A percentile compares a stretch with the other conserved stretches of the same genome.
Evolutionary conservation across 2,329 filamentous ascomycete genomes (phyloP).

Genomic region (Apiospora phragmitis): DNA sequence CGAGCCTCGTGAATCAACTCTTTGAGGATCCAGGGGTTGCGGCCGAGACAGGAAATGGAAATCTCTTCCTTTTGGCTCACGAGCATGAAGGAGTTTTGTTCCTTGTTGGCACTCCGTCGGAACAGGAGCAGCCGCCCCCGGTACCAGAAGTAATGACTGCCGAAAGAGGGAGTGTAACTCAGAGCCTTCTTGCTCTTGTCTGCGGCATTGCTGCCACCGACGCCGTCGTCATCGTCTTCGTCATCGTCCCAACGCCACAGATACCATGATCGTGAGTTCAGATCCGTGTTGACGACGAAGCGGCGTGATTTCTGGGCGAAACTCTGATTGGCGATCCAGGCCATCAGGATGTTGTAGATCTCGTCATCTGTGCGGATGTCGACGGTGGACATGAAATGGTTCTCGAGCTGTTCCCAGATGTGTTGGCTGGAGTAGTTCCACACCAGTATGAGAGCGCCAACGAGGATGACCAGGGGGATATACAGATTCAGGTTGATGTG

Average conservation of each 20-base stretch:
- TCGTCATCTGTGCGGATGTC: slow-evolving; percentile 70
- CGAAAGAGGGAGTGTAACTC: slow-evolving; percentile 67
- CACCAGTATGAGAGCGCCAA: slow-evolving; percentile 49
- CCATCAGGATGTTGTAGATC: slow-evolving; percentile 72
- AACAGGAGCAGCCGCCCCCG: slow-evolving; percentile 59
- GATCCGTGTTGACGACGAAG: slow-evolving; percentile 65
- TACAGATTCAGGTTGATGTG: slow-evolving; percentile 64
- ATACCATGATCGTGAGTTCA: slow-evolving; percentile 54
- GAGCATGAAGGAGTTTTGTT: slow-evolving; percentile 39
- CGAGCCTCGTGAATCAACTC: slow-evolving; percentile 62
- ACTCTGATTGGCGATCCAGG: slow-evolving; percentile 64
- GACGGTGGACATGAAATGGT: slow-evolving; percentile 64
- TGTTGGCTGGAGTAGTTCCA: slow-evolving; percentile 54
- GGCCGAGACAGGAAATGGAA: slow-evolving; percentile 61
- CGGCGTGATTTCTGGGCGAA: slow-evolving; percentile 61
- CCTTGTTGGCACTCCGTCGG: slow-evolving; percentile 49
- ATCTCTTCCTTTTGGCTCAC: slow-evolving; percentile 59
- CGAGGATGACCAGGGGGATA: slow-evolving; percentile 55
- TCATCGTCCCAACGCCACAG: slow-evolving; percentile 47
- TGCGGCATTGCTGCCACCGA: slow-evolving; percentile 33
- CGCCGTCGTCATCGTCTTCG: slow-evolving; percentile 44
- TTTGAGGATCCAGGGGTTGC: slow-evolving; percentile 61
- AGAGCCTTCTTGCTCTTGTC: slow-evolving; percentile 50
- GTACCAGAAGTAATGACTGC: slow-evolving; percentile 70
- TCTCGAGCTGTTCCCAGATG: slow-evolving; percentile 47